phyloP scores from a whole-genome alignment of 768 basidiomycete genomes.

The Russula brevipes region DNA sequence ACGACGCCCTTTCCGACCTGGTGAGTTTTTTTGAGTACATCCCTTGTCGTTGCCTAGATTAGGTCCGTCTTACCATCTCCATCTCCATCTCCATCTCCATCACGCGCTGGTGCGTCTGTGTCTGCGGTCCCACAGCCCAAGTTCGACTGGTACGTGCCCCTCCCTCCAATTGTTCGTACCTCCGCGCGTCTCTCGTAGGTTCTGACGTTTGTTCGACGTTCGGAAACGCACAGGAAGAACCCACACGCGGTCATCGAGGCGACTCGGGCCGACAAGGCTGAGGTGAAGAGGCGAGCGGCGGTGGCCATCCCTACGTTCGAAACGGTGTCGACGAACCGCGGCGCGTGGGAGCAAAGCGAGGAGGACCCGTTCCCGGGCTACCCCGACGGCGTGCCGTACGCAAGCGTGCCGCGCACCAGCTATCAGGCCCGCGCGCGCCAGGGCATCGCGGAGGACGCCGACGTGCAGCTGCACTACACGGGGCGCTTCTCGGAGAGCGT shows the following conservation, averaged over 20 bases:
- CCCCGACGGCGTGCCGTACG: constrained; percentile 40
- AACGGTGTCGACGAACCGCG: constrained; percentile 32
- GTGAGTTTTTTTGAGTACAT: constrained; percentile 38
- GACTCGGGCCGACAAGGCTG: constrained; percentile 34
- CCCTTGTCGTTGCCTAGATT: neutral
- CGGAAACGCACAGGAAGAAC: constrained; percentile 30
- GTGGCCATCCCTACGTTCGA: constrained; percentile 44
- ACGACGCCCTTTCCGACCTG: constrained; percentile 65
- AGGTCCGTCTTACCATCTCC: neutral
- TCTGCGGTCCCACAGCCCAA: constrained; percentile 39
- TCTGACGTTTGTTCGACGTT: neutral
- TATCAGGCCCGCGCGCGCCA: constrained; percentile 42
- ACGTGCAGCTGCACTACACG: constrained; percentile 56
- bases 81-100: neutral
- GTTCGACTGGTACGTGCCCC: constrained; percentile 57
- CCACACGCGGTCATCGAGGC: constrained; percentile 42
- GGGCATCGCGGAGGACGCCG: constrained; percentile 25
- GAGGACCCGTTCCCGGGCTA: constrained; percentile 42
- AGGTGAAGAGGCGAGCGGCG: constrained; percentile 35
- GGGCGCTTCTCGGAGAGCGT: constrained; percentile 36
- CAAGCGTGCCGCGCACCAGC: constrained; percentile 38
- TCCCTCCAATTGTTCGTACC: neutral
- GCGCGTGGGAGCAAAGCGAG: constrained; percentile 5
- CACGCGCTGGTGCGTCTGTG: neutral
- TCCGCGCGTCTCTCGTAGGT: too few relatives aligned